Evolutionary conservation across 768 basidiomycete genomes (phyloP).

Genomic region (Sporobolomyces pararoseus): DNA sequence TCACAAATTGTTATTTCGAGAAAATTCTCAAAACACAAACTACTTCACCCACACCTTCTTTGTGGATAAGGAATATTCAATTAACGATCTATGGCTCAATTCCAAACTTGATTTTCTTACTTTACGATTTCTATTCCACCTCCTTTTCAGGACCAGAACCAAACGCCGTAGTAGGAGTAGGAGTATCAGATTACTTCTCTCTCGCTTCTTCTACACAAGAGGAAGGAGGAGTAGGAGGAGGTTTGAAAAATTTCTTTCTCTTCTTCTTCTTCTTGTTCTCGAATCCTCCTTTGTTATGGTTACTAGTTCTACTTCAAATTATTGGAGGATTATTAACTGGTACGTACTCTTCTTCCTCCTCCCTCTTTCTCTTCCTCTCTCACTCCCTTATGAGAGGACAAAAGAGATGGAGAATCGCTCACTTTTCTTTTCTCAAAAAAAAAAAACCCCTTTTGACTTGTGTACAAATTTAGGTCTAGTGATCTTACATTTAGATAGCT

Average conservation of each 20-base stretch:
- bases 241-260: no score
- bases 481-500: conserved; percentile 65
- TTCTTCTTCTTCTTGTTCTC: conserved; percentile 75
- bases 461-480: conserved; percentile 64
- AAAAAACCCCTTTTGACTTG: no score
- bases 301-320: conserved; percentile 78
- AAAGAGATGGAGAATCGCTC: no score
- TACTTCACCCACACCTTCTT: not conserved
- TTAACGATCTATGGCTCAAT: conserved; percentile 86
- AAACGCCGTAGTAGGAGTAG: no score
- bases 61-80: conserved; percentile 92
- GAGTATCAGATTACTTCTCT: no score
- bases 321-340: conserved; percentile 83
- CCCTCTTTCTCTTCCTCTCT: not conserved
- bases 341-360: conserved; percentile 19
- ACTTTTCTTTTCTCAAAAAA: no score
- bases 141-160: conserved; percentile 13
- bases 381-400: no score
- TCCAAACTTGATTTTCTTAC: conserved; percentile 67
- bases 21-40: conserved; percentile 69
- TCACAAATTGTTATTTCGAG: conserved; percentile 95
- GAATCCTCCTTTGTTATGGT: conserved; percentile 72
- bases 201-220: no score
- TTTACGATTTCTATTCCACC: conserved; percentile 27
- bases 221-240: no score